Evolutionary conservation across 177 flowering plant genomes (phyloP), one percentile per base, ranked within the genome.

Genomic region (Vitis hybrid): DNA sequence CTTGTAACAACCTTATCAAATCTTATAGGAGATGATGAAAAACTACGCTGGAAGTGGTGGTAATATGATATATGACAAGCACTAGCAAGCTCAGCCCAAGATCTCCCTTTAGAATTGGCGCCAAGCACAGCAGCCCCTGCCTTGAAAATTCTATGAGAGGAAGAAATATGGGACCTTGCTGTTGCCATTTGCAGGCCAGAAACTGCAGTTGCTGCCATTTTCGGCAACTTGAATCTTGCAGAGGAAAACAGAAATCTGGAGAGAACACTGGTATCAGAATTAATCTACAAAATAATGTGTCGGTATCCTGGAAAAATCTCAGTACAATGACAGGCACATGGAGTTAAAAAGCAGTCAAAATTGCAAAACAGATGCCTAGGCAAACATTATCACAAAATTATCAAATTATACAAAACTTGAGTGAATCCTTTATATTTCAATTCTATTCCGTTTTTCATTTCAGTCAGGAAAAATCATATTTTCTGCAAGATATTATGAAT

Each of bases 161-260:
- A 78, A 31, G 83, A 74, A 72, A 84, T 65, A 68, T 81, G 78
- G 11, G 92, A 83, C 69, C 82, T 82, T 7, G 68, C 62, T 51
- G 83, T 74, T 64, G 86, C 85, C 72, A 86, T 80, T 59, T 91
- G 97, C 65, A 86, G 67, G 59, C 90, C 78, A 56, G 89, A 76
- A 63, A 88, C 85, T 50, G 86, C 78, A 20, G 82, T 62, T 45
- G 85, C 82, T 14, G 89, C 91, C 97, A 90, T 92, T 75, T 76
- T 76, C 65, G 80, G 49, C 26, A 69, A 57, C 71, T 12, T 34
- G 55, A 53, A 71, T 66, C 72, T 63, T 29, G 49, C 34, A 51
- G 59, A 58, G 48, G 56, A 67, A 64, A 65, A 26, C 12, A 61
- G 13, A 63, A 29, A 71, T 50, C 78, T 78, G 71, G 39, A 65